Conservation (phyloP, 2,329 filamentous ascomycete genomes). For the Ceratocystiopsis brevicomis region DNA sequence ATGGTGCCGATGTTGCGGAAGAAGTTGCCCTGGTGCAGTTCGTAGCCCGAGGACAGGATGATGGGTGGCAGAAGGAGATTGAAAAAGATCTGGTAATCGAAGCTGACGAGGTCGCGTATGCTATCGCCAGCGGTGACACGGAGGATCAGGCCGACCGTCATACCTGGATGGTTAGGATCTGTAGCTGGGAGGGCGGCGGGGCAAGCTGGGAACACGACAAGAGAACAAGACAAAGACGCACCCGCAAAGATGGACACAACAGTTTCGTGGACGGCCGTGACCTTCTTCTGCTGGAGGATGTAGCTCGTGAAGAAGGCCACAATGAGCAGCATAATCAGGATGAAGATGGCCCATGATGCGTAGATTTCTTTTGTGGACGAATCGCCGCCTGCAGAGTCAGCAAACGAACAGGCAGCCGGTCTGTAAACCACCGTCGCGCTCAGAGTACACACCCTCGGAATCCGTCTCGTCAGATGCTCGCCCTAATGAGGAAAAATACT, state of each 20-base stretch:
- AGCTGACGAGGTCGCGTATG: slow-evolving; percentile 80
- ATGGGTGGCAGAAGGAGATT: slow-evolving; percentile 96
- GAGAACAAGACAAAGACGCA: slow-evolving; percentile 18
- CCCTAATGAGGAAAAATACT: slow-evolving; percentile 13
- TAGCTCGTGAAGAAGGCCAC: slow-evolving; percentile 93
- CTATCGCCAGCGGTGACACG: slow-evolving; percentile 63
- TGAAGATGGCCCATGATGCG: slow-evolving; percentile 93
- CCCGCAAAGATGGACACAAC: slow-evolving; percentile 96
- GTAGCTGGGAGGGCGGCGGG: too few species aligned
- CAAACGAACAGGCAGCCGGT: slow-evolving; percentile 4
- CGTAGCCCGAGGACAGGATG: slow-evolving; percentile 91
- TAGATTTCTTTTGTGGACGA: slow-evolving; percentile 84
- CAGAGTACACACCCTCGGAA: slow-evolving; percentile 22
- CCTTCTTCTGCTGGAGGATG: slow-evolving; percentile 86
- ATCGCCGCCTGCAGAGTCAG: slow-evolving; percentile 39
- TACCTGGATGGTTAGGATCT: slow-evolving; percentile 43
- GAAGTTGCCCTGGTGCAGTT: slow-evolving; percentile 96
- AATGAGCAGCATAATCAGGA: slow-evolving; percentile 85
- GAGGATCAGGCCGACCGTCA: slow-evolving; percentile 83
- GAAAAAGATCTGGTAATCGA: slow-evolving; percentile 99
- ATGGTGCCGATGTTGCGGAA: slow-evolving; percentile 97
- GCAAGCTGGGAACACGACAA: not conserved
- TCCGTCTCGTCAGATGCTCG: slow-evolving; percentile 27
- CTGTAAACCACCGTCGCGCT: not conserved
- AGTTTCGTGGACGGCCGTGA: slow-evolving; percentile 94